These are phyloP conservation scores for Annulohypoxylon moriforme DNA, from an alignment of 495 filamentous ascomycete genomes.

Conservation along the genomic window DNA sequence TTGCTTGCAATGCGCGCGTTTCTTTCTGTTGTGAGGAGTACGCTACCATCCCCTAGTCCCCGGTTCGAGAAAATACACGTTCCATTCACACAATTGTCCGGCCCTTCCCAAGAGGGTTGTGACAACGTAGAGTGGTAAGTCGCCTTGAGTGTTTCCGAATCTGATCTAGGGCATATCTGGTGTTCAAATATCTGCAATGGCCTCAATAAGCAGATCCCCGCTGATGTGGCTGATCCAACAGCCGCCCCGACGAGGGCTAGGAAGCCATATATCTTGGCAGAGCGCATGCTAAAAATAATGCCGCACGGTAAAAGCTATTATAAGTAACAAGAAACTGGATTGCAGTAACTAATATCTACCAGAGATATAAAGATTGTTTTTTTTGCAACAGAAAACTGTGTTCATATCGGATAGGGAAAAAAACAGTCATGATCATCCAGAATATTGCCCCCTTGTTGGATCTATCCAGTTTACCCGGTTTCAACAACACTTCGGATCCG, in stretches of 20 bases:
- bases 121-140: background rate
- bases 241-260: slow-evolving; percentile 1
- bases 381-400: background rate
- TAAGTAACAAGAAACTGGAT: background rate
- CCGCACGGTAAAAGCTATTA: background rate
- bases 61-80: slow-evolving; percentile 53
- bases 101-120: slow-evolving; percentile 48
- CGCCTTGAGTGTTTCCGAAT: background rate
- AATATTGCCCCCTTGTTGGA: background rate
- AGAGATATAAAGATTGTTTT: background rate
- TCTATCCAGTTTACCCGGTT: slow-evolving; percentile 3
- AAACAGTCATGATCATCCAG: background rate
- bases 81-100: slow-evolving; percentile 50
- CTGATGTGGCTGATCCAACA: background rate
- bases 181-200: background rate
- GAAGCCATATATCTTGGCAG: background rate
- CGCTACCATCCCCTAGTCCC: slow-evolving; percentile 45
- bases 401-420: slow-evolving; percentile 5
- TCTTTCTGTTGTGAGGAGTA: slow-evolving; percentile 48
- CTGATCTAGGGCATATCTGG: background rate
- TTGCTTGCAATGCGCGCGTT: slow-evolving; percentile 42
- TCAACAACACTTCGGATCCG: background rate
- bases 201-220: slow-evolving; percentile 23
- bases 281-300: slow-evolving; percentile 23
- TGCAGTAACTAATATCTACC: too few species aligned